Conservation (phyloP, 805 yeast species). For the Candida ortonii region DNA sequence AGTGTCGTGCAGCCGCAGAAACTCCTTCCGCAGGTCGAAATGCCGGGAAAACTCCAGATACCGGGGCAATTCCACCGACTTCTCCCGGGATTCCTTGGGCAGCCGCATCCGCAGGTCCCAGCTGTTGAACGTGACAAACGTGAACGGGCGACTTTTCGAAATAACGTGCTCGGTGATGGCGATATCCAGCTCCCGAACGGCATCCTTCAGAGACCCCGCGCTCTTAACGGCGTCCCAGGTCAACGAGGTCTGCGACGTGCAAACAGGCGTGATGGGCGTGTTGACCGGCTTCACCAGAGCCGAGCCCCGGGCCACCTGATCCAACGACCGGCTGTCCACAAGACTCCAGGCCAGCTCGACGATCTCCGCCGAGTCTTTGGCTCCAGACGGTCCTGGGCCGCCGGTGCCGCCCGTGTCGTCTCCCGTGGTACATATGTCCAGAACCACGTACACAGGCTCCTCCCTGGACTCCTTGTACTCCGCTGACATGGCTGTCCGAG, state of each 20-base stretch:
- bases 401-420: constrained; percentile 60
- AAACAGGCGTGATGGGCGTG: constrained; percentile 62
- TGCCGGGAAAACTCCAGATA: constrained; percentile 73
- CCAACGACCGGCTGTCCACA: constrained; percentile 51
- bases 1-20: constrained; percentile 60
- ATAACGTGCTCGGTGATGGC: constrained; percentile 45
- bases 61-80: constrained; percentile 65
- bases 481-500: constrained; percentile 1
- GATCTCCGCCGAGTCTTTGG: constrained; percentile 68
- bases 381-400: no score
- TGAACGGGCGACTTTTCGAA: constrained; percentile 47
- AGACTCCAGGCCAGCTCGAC: constrained; percentile 67
- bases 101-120: constrained; percentile 76
- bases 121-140: constrained; percentile 61
- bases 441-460: constrained; percentile 49
- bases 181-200: constrained; percentile 52
- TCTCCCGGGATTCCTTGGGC: constrained; percentile 78
- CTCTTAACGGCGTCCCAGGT: constrained; percentile 60
- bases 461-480: background rate
- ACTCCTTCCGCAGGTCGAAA: constrained; percentile 76
- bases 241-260: constrained; percentile 49
- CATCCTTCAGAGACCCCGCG: constrained; percentile 62
- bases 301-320: constrained; percentile 41
- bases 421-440: constrained; percentile 62
- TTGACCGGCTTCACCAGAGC: constrained; percentile 57